These are phyloP conservation scores for Coniochaeta ligniaria DNA, from an alignment of 2,329 filamentous ascomycete genomes.

Conservation along the genomic window DNA sequence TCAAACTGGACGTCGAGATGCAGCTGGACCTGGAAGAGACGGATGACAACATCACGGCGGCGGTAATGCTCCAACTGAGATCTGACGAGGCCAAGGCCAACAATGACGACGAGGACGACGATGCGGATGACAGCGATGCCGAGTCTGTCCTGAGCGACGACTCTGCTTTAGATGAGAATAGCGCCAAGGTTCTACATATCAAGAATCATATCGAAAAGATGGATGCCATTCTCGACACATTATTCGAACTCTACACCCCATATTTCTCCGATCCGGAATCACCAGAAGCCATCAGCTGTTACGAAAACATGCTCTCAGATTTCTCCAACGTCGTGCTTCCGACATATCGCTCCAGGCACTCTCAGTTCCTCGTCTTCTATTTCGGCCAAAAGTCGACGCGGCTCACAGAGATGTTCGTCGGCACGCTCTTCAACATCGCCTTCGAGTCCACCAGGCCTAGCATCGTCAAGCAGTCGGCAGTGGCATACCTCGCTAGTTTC, in stretches of 20 bases:
- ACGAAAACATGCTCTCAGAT: conserved; percentile 74
- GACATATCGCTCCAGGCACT: conserved; percentile 85
- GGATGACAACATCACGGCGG: conserved; percentile 78
- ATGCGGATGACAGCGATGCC: conserved; percentile 54
- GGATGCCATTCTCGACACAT: conserved; percentile 78
- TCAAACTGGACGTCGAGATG: conserved; percentile 93
- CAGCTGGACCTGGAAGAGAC: conserved; percentile 89
- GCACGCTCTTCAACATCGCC: conserved; percentile 65
- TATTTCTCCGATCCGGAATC: conserved; percentile 63
- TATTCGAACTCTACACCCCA: conserved; percentile 77
- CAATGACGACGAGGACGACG: conserved; percentile 34
- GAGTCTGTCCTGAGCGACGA: conserved; percentile 69
- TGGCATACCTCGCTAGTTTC: conserved; percentile 90
- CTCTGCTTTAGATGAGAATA: conserved; percentile 55
- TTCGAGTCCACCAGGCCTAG: conserved; percentile 65
- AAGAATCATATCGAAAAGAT: conserved; percentile 85
- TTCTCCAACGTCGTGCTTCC: conserved; percentile 85
- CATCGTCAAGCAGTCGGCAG: conserved; percentile 73
- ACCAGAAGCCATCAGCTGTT: conserved; percentile 61
- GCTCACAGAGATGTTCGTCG: conserved; percentile 76
- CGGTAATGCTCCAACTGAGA: conserved; percentile 51
- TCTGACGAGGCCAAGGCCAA: conserved; percentile 18
- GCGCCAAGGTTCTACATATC: conserved; percentile 60
- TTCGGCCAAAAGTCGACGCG: conserved; percentile 77
- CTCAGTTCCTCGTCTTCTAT: conserved; percentile 93